phyloP scores from a whole-genome alignment of 768 basidiomycete genomes.

The Hygrocybe coccinea region DNA sequence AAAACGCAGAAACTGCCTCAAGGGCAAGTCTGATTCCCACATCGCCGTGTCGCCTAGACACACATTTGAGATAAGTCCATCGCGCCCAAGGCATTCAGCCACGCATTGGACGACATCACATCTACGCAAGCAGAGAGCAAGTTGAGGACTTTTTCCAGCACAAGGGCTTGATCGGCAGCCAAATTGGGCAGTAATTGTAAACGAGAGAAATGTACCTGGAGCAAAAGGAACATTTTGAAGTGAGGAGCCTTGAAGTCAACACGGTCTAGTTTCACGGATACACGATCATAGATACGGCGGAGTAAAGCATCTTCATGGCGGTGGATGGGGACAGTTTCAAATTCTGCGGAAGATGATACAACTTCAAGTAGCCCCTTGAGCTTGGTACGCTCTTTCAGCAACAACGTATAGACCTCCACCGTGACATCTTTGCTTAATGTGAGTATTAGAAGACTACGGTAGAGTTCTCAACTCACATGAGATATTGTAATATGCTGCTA shows the following conservation, averaged over 20 bases:
- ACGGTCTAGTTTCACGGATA: constrained; percentile 86
- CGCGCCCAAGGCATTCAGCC: constrained; percentile 88
- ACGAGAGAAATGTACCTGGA: constrained; percentile 96
- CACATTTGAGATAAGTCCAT: constrained; percentile 99
- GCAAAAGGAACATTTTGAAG: constrained; percentile 95
- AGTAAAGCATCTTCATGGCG: constrained; percentile 85
- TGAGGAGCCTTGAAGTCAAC: constrained; percentile 89
- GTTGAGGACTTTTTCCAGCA: constrained; percentile 89
- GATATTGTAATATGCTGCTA: constrained; percentile 94
- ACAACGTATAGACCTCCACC: constrained; percentile 93
- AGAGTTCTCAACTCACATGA: constrained; percentile 54
- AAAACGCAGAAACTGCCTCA: constrained; percentile 97
- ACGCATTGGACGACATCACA: constrained; percentile 96
- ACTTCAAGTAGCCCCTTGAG: constrained; percentile 95
- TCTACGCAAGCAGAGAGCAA: constrained; percentile 94
- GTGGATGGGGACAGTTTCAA: constrained; percentile 90
- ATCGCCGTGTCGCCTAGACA: constrained; percentile 68
- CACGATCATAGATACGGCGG: constrained; percentile 88
- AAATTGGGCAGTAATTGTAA: constrained; percentile 92
- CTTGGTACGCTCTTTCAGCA: constrained; percentile 93
- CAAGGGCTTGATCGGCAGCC: constrained; percentile 81
- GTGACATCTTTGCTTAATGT: constrained; percentile 63
- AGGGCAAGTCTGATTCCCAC: constrained; percentile 94
- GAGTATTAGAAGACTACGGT: constrained; percentile 6
- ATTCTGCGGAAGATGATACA: constrained; percentile 94